A percentile compares a stretch with the other conserved stretches of the same genome.
phyloP scores from a whole-genome alignment of 768 basidiomycete genomes.

The Leccinellum rugosiceps region DNA sequence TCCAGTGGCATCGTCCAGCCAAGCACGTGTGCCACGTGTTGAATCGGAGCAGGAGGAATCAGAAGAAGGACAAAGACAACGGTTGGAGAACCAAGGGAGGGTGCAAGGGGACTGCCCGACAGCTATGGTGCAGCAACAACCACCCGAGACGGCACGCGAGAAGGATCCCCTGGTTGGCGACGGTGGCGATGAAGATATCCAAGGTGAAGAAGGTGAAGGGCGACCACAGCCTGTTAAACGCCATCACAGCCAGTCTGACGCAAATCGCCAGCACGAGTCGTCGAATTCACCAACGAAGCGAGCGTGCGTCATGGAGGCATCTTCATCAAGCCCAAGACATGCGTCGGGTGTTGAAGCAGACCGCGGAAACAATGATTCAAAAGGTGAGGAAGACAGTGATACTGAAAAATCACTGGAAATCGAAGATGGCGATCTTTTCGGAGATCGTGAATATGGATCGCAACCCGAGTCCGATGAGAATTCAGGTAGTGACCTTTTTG shows the following conservation, averaged over 20 bases:
- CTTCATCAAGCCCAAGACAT: neutral
- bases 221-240: slow-evolving; percentile 14
- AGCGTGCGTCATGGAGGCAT: slow-evolving; percentile 2
- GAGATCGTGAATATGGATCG: slow-evolving; percentile 5
- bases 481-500: slow-evolving; percentile 21
- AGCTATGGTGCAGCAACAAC: neutral
- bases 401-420: slow-evolving; percentile 4
- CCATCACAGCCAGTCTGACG: slow-evolving; percentile 5
- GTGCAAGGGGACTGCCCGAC: neutral
- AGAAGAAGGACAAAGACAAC: slow-evolving; percentile 1
- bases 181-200: neutral
- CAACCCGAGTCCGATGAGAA: neutral
- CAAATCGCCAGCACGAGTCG: neutral
- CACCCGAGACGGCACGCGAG: neutral
- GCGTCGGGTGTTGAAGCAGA: neutral
- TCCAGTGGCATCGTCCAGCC: neutral
- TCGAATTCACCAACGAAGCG: slow-evolving; percentile 7
- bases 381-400: neutral
- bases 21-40: neutral
- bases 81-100: neutral
- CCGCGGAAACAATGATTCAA: neutral
- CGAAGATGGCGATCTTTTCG: slow-evolving; percentile 23
- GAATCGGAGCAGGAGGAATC: neutral
- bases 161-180: neutral
- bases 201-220: slow-evolving; percentile 5